Evolutionary conservation across 1,284 basidiomycete species (phyloP), one percentile per base, ranked within the genome.

Genomic region (Cryptococcus amylolentus): DNA sequence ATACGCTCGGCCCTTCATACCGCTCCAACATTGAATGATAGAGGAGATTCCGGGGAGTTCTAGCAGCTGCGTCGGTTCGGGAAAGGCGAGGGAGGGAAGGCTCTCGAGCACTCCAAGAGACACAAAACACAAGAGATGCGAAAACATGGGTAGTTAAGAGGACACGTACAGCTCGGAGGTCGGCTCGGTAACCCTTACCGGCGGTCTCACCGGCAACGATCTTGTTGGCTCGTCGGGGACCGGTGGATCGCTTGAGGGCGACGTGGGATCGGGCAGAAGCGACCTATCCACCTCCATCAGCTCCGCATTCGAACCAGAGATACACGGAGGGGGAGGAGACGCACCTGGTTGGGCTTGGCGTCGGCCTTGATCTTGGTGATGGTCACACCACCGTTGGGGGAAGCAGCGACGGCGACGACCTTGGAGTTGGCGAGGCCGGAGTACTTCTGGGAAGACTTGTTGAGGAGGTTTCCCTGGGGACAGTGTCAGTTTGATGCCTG

Each of bases 401-500:
- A 81, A 60, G 86, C 83, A 54, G 80, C 71, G 68, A 92, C 83
- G 77, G 82, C 81, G 76, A 92, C 82, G 53, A 87, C 88, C 86
- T 90, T 91, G 67, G 80, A 63, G 82, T 93, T 91, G 70, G 86
- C 85, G 64, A 93, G 81, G 62, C 90, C 90, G 60, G 91, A 93
- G 82, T 84, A 92, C 77, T 92, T 93, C 82, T 84, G 82, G 31
- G 91, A 92, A 81, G 92, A 88, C 67, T 90, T 70, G 81, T 90
- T 92, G 59, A 82, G 80, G 75, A 92, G 84, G 83, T 93, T 93
- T 66, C 88, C 90, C 88, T 91, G 67, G 10, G 26, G 31, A 12
- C 23, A 12, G 20, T n/a, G 41, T 42, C n/a, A 35, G 46, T 47
- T n/a, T 26, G 18, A 16, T n/a, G 27, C 44, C 31, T 35, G 6